Evolutionary conservation across 2,329 filamentous ascomycete genomes (phyloP).

Genomic region (Botrytis sinoallii): DNA sequence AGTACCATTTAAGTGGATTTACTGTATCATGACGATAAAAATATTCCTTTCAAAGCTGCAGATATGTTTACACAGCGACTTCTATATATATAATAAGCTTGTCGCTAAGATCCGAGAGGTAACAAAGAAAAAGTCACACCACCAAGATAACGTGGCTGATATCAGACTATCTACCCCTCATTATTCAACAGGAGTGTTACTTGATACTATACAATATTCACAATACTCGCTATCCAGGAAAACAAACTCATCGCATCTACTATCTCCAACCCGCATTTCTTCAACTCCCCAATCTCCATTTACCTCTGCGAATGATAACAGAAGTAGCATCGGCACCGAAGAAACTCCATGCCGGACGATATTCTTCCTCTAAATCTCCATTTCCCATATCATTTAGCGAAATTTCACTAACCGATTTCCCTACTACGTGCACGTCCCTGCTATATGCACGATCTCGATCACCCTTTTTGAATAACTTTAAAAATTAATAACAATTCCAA

Average conservation of each 20-base stretch:
- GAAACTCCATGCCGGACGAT: background rate
- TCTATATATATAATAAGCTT: background rate
- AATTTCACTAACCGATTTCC: too few relatives aligned
- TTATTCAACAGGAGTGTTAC: background rate
- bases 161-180: background rate
- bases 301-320: accelerated
- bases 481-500: too few relatives aligned
- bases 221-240: background rate
- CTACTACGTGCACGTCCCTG: too few relatives aligned
- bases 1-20: background rate
- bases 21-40: background rate
- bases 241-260: background rate
- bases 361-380: background rate
- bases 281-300: background rate
- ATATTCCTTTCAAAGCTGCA: background rate
- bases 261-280: background rate
- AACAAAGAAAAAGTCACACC: background rate
- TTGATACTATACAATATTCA: background rate
- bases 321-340: background rate
- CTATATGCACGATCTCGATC: too few relatives aligned
- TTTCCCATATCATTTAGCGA: background rate
- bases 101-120: background rate
- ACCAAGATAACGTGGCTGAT: background rate
- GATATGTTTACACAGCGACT: background rate
- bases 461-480: too few relatives aligned